Base-by-base conservation (phyloP, 345 rosid species). In the Heritiera fomes region DNA sequence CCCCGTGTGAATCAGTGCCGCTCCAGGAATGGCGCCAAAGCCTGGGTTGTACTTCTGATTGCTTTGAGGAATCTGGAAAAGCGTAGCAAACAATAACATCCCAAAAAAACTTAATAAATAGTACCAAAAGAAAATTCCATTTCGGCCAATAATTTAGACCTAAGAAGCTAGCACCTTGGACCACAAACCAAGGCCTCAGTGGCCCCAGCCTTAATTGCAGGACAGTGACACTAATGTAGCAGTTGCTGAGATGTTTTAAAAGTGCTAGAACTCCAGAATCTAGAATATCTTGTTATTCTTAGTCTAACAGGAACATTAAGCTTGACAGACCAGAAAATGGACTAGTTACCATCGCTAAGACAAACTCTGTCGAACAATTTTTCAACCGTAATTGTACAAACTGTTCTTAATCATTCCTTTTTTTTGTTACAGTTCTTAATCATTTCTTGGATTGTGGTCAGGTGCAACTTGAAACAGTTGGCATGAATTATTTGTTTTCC, bases 21-120 rank as follows among this genome's bases (percentile, higher is more conserved):
- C 62, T 53, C 9, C 63, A 53, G 30, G 12, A n/a, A 72, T 38
- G 47, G 62, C 3, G 38, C 38, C 1, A 34, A 34, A 34, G 38
- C 38, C 38, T 34, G 3, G 38, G 38, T 34, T 3, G 23, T 1
- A 28, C 56, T 28, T 7, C 46, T 47, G 75, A 58, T 68, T 75
- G 28, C 18, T 70, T 62, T 47, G 7, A 73, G 77, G 79, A 73
- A 58, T 79, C 58, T 32, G 7, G 17, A 23, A 2, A 49, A 41
- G 3, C 38, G 38, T 34, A 34, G 38, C 34, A 45, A 65, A 20
- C 0, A 10, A 20, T 2, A 66, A 66, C 71, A 18, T 41, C 50
- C 46, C 60, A 28, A 2, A 70, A 70, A 45, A 69, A 14, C 73
- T 45, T n/a, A 68, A 46, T 45, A 17, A 34, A 34, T 34, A 34